Evolutionary conservation across 139 green algal genomes (phyloP), one percentile per base, ranked within the genome.

Genomic region (Zygnema circumcarinatum): DNA sequence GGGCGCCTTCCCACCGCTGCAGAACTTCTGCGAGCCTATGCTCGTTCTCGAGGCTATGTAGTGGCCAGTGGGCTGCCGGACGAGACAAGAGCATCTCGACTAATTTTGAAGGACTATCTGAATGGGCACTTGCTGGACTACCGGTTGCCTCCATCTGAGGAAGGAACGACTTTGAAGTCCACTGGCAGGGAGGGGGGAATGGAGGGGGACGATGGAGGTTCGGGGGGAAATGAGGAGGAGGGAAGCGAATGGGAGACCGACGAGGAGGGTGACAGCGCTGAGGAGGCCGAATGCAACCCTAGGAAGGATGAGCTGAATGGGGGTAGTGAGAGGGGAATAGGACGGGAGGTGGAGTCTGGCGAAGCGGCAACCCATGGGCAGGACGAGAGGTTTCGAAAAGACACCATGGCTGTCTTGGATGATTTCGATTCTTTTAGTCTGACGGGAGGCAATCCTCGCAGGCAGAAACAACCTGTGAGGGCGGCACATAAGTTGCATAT

Each of bases 81-180:
- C 76, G 96, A 98, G 88, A 93, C 93, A 1, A 89, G 94, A 1
- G 90, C 94, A 16, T 95, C 95, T 0, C 88, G 97, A 31, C 84
- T 90, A 81, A 88, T 99, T 0, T 88, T 99, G 0, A 96, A 96
- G 74, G 96, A 99, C 87, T 99, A 96, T 92, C 92, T 94, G 11
- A 88, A 89, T 22, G 97, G 97, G n/a, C 96, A 96, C 88, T 92
- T 99, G 69, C 87, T 97, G 69, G 94, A 95, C 89, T 98, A 93
- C 89, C 78, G 93, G 74, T 83, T 92, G 76, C 96, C 96, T 2
- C 96, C 96, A 0, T 93, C 36, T 35, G 73, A 87, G 1, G 79
- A 89, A 1, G 83, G 74, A 20, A 47, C 29, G 11, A 21, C 20
- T 1, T n/a, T n/a, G 67, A 31, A 32, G 0, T 32, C 41, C 38